These are phyloP conservation scores for Danielozyma ontarioensis DNA, from an alignment of 805 yeast genomes.

Conservation along the genomic window DNA sequence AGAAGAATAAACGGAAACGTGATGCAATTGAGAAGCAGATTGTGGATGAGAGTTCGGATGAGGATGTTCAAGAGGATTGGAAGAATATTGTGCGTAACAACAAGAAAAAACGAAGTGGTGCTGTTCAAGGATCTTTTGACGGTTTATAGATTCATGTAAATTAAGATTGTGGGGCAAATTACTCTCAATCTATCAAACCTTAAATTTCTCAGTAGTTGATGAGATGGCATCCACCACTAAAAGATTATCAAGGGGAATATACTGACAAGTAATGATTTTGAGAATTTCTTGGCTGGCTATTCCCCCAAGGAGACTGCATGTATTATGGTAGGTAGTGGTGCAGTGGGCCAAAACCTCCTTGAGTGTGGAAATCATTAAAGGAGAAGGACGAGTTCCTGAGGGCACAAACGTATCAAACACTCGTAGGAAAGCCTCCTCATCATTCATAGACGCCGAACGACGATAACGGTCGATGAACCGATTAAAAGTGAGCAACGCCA, in stretches of 20 bases:
- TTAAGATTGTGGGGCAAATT: no score
- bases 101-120: slow-evolving; percentile 51
- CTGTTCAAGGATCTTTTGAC: slow-evolving; percentile 58
- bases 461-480: slow-evolving; percentile 11
- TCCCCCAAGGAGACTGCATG: slow-evolving; percentile 75
- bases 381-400: no score
- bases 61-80: slow-evolving; percentile 71
- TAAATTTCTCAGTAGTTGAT: slow-evolving; percentile 43
- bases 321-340: slow-evolving; percentile 48
- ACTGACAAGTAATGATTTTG: slow-evolving; percentile 74
- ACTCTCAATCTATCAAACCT: slow-evolving; percentile 20
- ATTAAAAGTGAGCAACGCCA: slow-evolving; percentile 36
- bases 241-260: slow-evolving; percentile 68
- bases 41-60: slow-evolving; percentile 37
- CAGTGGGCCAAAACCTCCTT: slow-evolving; percentile 33
- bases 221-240: slow-evolving; percentile 69
- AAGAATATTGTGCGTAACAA: slow-evolving; percentile 67
- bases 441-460: slow-evolving; percentile 14
- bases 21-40: slow-evolving; percentile 60
- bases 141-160: slow-evolving; percentile 35
- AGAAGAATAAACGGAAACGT: slow-evolving; percentile 59
- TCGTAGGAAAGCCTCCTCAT: slow-evolving; percentile 12
- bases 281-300: slow-evolving; percentile 79
- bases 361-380: slow-evolving; percentile 14
- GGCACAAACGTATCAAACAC: slow-evolving; percentile 17